Evolutionary conservation across 148 eudicot genomes (phyloP), one percentile per base, ranked within the genome.

Genomic region (Camellia granthamiana): DNA sequence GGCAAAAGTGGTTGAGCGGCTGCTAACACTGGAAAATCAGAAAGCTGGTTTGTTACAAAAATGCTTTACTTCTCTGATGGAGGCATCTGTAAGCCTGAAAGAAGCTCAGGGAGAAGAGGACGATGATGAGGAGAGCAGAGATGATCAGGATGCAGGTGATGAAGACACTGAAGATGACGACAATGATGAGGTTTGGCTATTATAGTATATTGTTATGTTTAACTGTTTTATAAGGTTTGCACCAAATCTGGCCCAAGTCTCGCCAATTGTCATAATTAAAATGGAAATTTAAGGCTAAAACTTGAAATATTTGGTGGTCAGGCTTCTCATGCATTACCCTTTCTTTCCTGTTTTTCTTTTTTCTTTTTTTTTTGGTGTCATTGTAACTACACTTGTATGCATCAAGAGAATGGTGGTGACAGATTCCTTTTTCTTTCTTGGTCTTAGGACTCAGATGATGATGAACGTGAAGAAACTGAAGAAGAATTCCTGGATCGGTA

Each of bases 401-500:
- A 42, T 69, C 63, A 67, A 44, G 21, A n/a, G 23, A 68, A 42
- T 64, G n/a, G 16, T 49, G 41, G 41, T 69, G 8, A 16, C 19
- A 19, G 52, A 30, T 79, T 61, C 55, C 55, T 19, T 51, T 51
- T 15, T 49, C 18, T 81, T 69, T 70, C 8, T 81, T 78, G 78
- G 2, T 79, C 19, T 61, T 82, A 89, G 97, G 97, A 91, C 67
- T 91, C 97, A 5, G 93, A 92, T 72, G 93, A 90, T 43, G 92
- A 92, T 73, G 80, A 83, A 56, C 90, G 62, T 49, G 97, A 92
- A 83, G 97, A 92, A 86, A 92, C 94, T 49, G 94, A 92, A 87
- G 93, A 92, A 78, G 91, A 92, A 74, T 92, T 92, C 82, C 82
- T 92, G 49, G 85, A 91, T 81, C 89, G 97, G 83, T 92, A 89